Conservation (phyloP, 768 basidiomycete genomes). For the Trametes gibbosa region DNA sequence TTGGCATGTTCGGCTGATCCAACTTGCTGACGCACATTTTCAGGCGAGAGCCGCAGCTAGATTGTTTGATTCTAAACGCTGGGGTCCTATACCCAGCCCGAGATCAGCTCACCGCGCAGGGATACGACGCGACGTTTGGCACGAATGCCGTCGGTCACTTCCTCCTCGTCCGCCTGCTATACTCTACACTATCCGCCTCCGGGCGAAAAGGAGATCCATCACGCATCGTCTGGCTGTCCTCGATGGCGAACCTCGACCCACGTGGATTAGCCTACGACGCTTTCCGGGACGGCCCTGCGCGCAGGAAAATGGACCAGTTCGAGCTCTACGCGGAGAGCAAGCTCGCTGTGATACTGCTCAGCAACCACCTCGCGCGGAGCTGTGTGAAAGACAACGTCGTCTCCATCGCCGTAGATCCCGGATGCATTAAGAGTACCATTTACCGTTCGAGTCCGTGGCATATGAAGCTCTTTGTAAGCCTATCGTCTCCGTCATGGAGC, state of each 20-base stretch:
- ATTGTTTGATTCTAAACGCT: constrained; percentile 49
- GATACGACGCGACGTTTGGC: constrained; percentile 54
- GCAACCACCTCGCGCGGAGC: constrained; percentile 43
- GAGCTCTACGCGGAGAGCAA: constrained; percentile 35
- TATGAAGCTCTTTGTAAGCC: neutral
- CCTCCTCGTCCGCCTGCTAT: constrained; percentile 33
- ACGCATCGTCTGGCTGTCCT: constrained; percentile 46
- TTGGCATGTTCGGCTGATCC: too few species aligned
- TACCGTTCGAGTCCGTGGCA: neutral
- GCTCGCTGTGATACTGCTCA: constrained; percentile 41
- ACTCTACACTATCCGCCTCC: constrained; percentile 38
- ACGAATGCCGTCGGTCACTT: constrained; percentile 48
- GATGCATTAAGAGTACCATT: constrained; percentile 30
- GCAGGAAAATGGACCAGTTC: constrained; percentile 12
- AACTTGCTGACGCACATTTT: neutral
- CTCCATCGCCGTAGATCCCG: constrained; percentile 45
- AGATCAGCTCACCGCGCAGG: constrained; percentile 40
- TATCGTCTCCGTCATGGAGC: too few species aligned
- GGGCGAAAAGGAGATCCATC: constrained; percentile 47
- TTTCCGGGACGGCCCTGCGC: constrained; percentile 23
- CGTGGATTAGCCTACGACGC: constrained; percentile 37
- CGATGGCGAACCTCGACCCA: constrained; percentile 33
- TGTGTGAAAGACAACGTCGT: constrained; percentile 43
- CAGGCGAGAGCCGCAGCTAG: constrained; percentile 43
- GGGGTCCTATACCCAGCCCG: constrained; percentile 44